phyloP scores from a whole-genome alignment of 1,284 basidiomycete species.

The Moesziomyces antarcticus region DNA sequence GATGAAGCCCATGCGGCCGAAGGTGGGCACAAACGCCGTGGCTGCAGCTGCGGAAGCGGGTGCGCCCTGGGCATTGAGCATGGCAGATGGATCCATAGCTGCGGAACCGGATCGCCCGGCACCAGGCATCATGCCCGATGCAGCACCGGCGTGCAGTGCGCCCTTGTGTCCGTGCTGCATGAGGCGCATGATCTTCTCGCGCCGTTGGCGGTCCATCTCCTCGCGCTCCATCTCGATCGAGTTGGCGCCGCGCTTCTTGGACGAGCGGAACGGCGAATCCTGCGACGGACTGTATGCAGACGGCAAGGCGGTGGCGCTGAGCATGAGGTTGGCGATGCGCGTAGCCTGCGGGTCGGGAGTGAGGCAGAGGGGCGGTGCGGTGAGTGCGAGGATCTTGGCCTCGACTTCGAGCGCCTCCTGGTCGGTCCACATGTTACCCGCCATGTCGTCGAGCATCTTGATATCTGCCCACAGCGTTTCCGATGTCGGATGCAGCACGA shows the following conservation, averaged over 20 bases:
- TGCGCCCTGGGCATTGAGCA: constrained; percentile 1
- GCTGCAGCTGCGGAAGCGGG: constrained; percentile 11
- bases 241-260: constrained; percentile 51
- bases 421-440: constrained; percentile 60
- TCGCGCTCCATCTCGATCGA: constrained; percentile 60
- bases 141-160: constrained; percentile 4
- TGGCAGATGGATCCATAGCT: neutral
- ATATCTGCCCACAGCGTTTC: constrained; percentile 64
- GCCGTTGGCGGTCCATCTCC: constrained; percentile 41
- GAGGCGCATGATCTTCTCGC: constrained; percentile 62
- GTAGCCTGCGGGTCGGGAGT: constrained; percentile 60
- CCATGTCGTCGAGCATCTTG: constrained; percentile 55
- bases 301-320: constrained; percentile 57
- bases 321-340: constrained; percentile 64
- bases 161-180: constrained; percentile 57
- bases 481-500: constrained; percentile 60
- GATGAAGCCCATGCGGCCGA: constrained; percentile 59
- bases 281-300: constrained; percentile 42
- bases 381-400: constrained; percentile 57
- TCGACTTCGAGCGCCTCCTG: constrained; percentile 63
- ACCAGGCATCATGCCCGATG: neutral
- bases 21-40: constrained; percentile 51
- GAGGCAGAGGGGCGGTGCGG: constrained; percentile 63
- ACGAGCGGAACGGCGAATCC: constrained; percentile 36
- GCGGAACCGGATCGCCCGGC: neutral